These are phyloP conservation scores for Pholiota molesta DNA, from an alignment of 768 basidiomycete species.

Conservation along the genomic window DNA sequence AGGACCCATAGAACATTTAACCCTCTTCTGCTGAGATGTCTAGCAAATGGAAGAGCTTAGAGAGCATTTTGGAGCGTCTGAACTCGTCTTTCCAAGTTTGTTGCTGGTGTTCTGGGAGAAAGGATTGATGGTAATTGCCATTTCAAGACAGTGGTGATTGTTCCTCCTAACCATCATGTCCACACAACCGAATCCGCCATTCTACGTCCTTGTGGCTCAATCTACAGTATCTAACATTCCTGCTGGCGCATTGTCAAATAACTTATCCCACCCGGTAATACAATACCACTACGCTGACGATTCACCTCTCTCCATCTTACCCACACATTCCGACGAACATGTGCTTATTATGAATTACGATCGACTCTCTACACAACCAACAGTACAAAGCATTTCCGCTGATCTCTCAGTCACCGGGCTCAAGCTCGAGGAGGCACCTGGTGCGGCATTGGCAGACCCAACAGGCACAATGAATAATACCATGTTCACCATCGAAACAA, in stretches of 20 bases:
- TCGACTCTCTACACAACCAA: conserved; percentile 43
- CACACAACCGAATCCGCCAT: conserved; percentile 46
- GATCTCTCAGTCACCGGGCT: conserved; percentile 55
- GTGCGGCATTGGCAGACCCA: conserved; percentile 58
- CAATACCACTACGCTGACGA: conserved; percentile 87
- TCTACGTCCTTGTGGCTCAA: conserved; percentile 71
- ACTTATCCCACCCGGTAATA: conserved; percentile 70
- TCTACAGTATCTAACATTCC: conserved; percentile 43
- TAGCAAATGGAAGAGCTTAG: too few species aligned
- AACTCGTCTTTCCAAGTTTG: too few species aligned
- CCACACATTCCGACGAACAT: conserved; percentile 63
- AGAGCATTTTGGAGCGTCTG: too few species aligned
- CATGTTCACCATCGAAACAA: conserved; percentile 80
- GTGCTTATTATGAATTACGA: conserved; percentile 77
- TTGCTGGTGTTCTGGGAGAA: too few species aligned
- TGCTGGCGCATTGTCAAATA: conserved; percentile 39
- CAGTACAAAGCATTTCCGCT: conserved; percentile 54
- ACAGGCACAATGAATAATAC: conserved; percentile 54
- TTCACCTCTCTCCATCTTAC: conserved; percentile 64
- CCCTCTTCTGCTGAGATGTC: too few species aligned
- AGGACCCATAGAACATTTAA: not conserved
- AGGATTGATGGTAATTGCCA: not conserved
- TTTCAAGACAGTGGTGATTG: not conserved
- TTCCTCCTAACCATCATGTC: conserved; percentile 12
- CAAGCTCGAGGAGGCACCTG: conserved; percentile 74